phyloP scores from a whole-genome alignment of 805 yeast genomes.

The Lipomyces japonicus region DNA sequence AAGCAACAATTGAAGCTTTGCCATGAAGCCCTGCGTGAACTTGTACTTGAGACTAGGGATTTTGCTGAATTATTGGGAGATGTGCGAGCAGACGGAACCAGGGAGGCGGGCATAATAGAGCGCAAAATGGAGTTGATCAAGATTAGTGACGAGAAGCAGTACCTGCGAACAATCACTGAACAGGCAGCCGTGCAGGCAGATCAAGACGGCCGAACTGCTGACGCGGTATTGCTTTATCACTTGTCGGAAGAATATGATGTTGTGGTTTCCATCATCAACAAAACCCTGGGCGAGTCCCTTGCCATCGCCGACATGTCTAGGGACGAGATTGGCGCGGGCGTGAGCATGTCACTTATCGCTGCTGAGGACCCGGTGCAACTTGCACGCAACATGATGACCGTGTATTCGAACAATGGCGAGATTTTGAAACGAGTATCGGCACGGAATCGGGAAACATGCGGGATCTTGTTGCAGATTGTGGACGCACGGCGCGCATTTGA shows the following conservation, averaged over 20 bases:
- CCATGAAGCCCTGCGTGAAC: slow-evolving; percentile 76
- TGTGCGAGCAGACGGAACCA: slow-evolving; percentile 67
- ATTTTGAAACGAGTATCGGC: slow-evolving; percentile 55
- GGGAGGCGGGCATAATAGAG: slow-evolving; percentile 81
- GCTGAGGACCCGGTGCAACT: slow-evolving; percentile 39
- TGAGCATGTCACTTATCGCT: slow-evolving; percentile 35
- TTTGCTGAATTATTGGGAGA: slow-evolving; percentile 81
- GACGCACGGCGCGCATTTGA: slow-evolving; percentile 60
- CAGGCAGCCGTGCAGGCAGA: slow-evolving; percentile 83
- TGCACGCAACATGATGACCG: slow-evolving; percentile 40
- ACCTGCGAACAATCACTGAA: slow-evolving; percentile 68
- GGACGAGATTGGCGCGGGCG: slow-evolving; percentile 36
- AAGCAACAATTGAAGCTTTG: slow-evolving; percentile 45
- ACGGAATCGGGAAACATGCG: slow-evolving; percentile 61
- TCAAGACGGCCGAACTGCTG: slow-evolving; percentile 84
- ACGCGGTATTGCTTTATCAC: slow-evolving; percentile 81
- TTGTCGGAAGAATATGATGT: slow-evolving; percentile 82
- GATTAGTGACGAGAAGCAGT: slow-evolving; percentile 56
- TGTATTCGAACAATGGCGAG: slow-evolving; percentile 52
- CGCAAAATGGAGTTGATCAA: slow-evolving; percentile 63
- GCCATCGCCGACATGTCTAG: slow-evolving; percentile 62
- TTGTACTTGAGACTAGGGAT: slow-evolving; percentile 81
- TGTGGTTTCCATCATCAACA: slow-evolving; percentile 70
- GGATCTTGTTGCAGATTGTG: slow-evolving; percentile 60
- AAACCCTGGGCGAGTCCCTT: slow-evolving; percentile 71